Conservation (phyloP, 495 filamentous ascomycete genomes). For the Hypoxylon rickii region DNA sequence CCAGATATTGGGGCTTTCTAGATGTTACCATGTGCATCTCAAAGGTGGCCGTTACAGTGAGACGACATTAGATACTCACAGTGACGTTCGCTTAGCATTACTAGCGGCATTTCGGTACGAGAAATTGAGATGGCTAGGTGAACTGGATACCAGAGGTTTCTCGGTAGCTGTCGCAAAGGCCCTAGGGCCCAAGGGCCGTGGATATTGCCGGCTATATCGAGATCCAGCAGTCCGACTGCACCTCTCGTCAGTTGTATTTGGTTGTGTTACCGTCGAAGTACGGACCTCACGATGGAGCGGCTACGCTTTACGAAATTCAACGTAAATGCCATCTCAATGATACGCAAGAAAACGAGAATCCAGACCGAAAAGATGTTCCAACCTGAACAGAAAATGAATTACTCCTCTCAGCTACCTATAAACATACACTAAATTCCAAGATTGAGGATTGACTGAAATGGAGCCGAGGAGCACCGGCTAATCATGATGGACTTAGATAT, state of each 20-base stretch:
- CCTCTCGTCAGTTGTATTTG: neutral
- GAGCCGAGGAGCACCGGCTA: no score
- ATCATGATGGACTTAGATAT: no score
- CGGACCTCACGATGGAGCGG: constrained; percentile 14
- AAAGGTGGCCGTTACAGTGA: neutral
- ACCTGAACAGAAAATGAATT: neutral
- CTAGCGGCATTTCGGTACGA: constrained; percentile 4
- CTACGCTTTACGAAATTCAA: constrained; percentile 8
- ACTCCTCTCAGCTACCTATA: no score
- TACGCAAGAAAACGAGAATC: no score
- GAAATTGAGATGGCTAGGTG: constrained; percentile 9
- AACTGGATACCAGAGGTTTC: constrained; percentile 26
- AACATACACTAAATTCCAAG: no score
- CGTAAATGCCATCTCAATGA: no score
- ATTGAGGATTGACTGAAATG: no score
- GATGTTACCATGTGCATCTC: constrained; percentile 15
- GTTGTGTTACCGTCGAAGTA: neutral
- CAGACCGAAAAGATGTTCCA: no score
- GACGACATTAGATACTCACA: constrained; percentile 26
- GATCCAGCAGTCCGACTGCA: constrained; percentile 6
- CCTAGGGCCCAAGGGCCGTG: constrained; percentile 3
- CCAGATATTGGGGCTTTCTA: constrained; percentile 42
- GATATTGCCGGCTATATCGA: neutral
- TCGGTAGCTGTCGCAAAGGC: constrained; percentile 10
- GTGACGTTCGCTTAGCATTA: constrained; percentile 10